Percentiles rank a stretch among this genome's conserved stretches.
phyloP scores from a whole-genome alignment of 192 early-diverging fungal species.

The Gorgonomyces haynaldii region DNA sequence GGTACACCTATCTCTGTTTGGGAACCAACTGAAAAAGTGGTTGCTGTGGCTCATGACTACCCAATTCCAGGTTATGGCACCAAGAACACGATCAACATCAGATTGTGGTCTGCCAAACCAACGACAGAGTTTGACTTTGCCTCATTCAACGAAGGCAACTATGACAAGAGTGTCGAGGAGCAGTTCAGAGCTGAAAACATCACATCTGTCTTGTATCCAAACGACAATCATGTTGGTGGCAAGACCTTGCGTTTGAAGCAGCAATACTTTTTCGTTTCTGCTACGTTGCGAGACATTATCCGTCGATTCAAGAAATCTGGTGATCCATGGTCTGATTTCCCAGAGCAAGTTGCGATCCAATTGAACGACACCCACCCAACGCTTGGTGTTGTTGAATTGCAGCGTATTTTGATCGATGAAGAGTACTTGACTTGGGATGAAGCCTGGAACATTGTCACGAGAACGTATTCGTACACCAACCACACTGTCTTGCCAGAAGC shows the following conservation, averaged over 20 bases:
- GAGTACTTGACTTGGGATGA: conserved; percentile 87
- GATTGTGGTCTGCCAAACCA: conserved; percentile 93
- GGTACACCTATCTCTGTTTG: conserved; percentile 1
- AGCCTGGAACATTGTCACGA: conserved; percentile 74
- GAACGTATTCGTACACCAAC: conserved; percentile 95
- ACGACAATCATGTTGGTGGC: conserved; percentile 95
- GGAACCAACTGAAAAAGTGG: conserved; percentile 53
- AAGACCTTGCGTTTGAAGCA: conserved; percentile 95
- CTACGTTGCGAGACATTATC: conserved; percentile 43
- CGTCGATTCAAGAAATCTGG: conserved; percentile 87
- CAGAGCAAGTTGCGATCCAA: conserved; percentile 89
- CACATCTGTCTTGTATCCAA: conserved; percentile 87
- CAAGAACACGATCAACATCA: conserved; percentile 93
- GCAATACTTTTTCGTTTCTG: conserved; percentile 64
- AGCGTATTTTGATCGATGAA: conserved; percentile 85
- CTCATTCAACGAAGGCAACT: conserved; percentile 50
- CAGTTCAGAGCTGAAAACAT: conserved; percentile 90
- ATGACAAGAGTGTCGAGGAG: conserved; percentile 80
- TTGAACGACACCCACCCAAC: conserved; percentile 98
- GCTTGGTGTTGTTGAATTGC: conserved; percentile 83
- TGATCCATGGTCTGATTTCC: conserved; percentile 76
- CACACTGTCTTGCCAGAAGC: conserved; percentile 98
- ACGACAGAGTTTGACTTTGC: conserved; percentile 76
- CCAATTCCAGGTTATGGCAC: conserved; percentile 93
- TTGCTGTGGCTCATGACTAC: conserved; percentile 92